A percentile compares a stretch with the other conserved stretches of the same genome.
Conservation (phyloP, 345 rosid genomes). For the Citrus glauca region DNA sequence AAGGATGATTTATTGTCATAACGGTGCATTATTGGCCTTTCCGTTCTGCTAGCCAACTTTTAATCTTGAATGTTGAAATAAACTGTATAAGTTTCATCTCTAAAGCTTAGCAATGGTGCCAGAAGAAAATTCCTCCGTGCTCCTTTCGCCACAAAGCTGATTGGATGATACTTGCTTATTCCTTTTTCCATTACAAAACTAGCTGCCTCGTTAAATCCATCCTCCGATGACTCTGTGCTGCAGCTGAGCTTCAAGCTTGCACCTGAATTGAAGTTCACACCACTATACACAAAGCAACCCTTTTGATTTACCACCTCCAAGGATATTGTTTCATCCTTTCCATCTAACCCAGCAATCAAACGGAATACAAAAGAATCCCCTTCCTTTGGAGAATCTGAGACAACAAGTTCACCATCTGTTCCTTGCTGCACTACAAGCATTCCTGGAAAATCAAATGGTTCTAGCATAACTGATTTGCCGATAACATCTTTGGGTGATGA, state of each 20-base stretch:
- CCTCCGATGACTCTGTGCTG: conserved; percentile 25
- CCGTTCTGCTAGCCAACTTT: not conserved
- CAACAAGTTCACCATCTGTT: conserved; percentile 26
- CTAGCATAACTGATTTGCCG: conserved; percentile 59
- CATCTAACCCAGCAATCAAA: conserved; percentile 64
- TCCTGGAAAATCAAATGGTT: conserved; percentile 81
- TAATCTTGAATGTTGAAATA: conserved; percentile 60
- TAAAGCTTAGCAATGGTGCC: conserved; percentile 61
- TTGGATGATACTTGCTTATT: conserved; percentile 53
- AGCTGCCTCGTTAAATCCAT: conserved; percentile 36
- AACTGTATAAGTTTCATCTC: conserved; percentile 77
- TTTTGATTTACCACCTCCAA: conserved; percentile 42
- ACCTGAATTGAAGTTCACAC: conserved; percentile 28
- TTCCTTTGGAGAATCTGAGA: conserved; percentile 27
- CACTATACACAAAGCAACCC: conserved; percentile 62
- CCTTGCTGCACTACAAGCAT: conserved; percentile 50
- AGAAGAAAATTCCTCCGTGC: conserved; percentile 56
- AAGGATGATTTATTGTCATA: not conserved
- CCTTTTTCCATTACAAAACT: conserved; percentile 59
- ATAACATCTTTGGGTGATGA: conserved; percentile 26
- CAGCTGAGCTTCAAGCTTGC: conserved; percentile 47
- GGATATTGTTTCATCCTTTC: conserved; percentile 50
- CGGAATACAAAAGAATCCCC: conserved; percentile 41
- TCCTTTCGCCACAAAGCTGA: conserved; percentile 79
- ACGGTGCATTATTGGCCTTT: not conserved